These are phyloP conservation scores for Avicennia marina DNA, from an alignment of 257 asterid species.

Conservation along the genomic window DNA sequence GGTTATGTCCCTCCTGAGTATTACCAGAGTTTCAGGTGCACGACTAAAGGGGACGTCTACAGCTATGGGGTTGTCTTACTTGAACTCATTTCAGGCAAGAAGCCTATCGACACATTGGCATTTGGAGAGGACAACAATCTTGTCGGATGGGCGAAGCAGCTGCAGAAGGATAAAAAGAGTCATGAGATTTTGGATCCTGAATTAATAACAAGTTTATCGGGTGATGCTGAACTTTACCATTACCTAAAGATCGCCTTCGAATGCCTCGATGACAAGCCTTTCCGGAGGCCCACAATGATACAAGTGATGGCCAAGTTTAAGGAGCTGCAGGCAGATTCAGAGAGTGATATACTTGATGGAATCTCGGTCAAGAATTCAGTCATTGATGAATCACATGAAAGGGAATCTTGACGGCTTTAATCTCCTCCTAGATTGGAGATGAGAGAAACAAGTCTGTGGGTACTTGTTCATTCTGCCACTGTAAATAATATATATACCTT, in stretches of 20 bases:
- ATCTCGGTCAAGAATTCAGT: conserved; percentile 66
- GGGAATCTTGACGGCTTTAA: conserved; percentile 30
- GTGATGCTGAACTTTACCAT: conserved; percentile 66
- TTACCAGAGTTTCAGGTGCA: conserved; percentile 94
- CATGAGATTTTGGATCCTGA: conserved; percentile 67
- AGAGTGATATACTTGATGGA: conserved; percentile 76
- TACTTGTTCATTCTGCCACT: conserved; percentile 11
- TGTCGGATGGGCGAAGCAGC: conserved; percentile 95
- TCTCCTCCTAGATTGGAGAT: not conserved
- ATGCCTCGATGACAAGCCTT: conserved; percentile 83
- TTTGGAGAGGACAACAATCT: conserved; percentile 92
- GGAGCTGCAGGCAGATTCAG: conserved; percentile 70
- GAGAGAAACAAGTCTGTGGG: not conserved
- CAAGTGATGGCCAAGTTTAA: conserved; percentile 95
- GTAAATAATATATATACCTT: conserved; percentile 31
- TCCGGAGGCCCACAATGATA: conserved; percentile 83
- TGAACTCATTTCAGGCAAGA: conserved; percentile 87
- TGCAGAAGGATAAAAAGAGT: conserved; percentile 49
- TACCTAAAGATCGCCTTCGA: conserved; percentile 73
- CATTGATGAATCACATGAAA: conserved; percentile 70
- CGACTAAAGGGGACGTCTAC: conserved; percentile 89
- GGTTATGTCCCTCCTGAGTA: conserved; percentile 98
- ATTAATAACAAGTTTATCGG: conserved; percentile 44
- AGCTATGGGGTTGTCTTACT: conserved; percentile 90
- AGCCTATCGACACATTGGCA: conserved; percentile 65